Base-by-base conservation (phyloP, 1,139 yeast species). In the Scheffersomyces segobiensis region DNA sequence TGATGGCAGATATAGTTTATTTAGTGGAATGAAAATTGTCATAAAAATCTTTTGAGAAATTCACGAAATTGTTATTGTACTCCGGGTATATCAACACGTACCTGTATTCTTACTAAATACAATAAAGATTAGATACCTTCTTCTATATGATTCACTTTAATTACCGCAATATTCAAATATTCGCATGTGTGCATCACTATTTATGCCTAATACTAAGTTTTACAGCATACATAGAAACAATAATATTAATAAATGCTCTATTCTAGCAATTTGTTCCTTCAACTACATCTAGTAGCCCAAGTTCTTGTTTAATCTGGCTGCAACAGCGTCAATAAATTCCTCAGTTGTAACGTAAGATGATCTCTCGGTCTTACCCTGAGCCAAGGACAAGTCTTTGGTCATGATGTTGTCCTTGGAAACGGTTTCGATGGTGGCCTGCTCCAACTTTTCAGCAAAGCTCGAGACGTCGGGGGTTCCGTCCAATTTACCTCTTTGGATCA, bases 381-480 rank as follows among this genome's bases (percentile, higher is more conserved):
- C 89, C 68, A 89, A 80, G 8, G 96, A 95, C 71, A 89, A 83
- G 72, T 89, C 96, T 74, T 89, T 89, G 60, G 96, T 89, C 95
- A 89, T 89, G 64, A 87, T 83, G 61, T 89, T 88, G 68, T 88
- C 93, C 61, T 79, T 80, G 69, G 85, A 87, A 54, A 89, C 96
- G 26, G 93, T 87, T 65, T 87, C 88, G 58, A 88, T 71, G 55
- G 91, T 88, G 56, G 91, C 89, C 65, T 82, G 73, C 76, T 89
- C 96, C 67, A 89, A 78, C 56, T 77, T 74, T 62, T 87, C 79
- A 58, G 90, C 93, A 70, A 89, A 89, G 60, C 82, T 76, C 57
- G 87, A 85, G 59, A 89, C 93, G 12, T 84, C 90, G 53, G 89
- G 89, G 50, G 93, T 89, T 55, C 74, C 73, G 71, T 89, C 96